Evolutionary conservation across 495 filamentous ascomycete species (phyloP).

Genomic region (Staphylotrichum longicolle): DNA sequence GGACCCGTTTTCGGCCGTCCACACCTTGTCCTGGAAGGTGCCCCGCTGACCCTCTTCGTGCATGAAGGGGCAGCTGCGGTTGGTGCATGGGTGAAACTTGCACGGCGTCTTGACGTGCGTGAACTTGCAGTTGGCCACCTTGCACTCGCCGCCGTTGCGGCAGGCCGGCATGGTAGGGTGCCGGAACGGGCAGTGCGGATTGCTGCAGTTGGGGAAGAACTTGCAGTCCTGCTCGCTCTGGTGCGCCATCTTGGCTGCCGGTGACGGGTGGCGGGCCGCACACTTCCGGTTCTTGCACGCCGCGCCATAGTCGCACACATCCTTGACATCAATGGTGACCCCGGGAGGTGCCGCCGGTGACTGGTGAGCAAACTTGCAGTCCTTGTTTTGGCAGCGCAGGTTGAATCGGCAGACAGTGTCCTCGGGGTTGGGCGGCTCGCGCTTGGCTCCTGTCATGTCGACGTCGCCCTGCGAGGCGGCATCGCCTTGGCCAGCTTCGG

Average conservation of each 20-base stretch:
- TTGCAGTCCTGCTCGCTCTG: slow-evolving; percentile 85
- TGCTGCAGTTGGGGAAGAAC: slow-evolving; percentile 93
- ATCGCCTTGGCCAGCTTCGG: slow-evolving; percentile 32
- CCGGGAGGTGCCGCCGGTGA: slow-evolving; percentile 87
- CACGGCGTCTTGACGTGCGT: slow-evolving; percentile 78
- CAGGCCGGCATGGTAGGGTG: slow-evolving; percentile 78
- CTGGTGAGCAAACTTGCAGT: slow-evolving; percentile 92
- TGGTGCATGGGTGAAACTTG: slow-evolving; percentile 89
- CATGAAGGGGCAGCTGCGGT: slow-evolving; percentile 79
- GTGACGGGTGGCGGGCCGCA: slow-evolving; percentile 86
- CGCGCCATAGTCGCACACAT: slow-evolving; percentile 79
- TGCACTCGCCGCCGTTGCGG: slow-evolving; percentile 91
- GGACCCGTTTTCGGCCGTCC: slow-evolving; percentile 63
- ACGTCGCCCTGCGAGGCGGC: slow-evolving; percentile 41
- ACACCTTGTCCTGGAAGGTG: slow-evolving; percentile 86
- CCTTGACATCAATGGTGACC: slow-evolving; percentile 67
- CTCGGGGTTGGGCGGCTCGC: slow-evolving; percentile 52
- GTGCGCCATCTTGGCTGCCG: slow-evolving; percentile 71
- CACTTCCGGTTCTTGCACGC: slow-evolving; percentile 97
- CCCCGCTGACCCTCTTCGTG: slow-evolving; percentile 85
- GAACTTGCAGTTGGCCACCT: slow-evolving; percentile 80
- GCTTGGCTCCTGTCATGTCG: slow-evolving; percentile 50
- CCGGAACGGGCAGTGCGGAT: slow-evolving; percentile 79
- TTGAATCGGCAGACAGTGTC: slow-evolving; percentile 82
- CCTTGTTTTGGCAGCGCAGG: slow-evolving; percentile 76